phyloP scores from a whole-genome alignment of 2,329 filamentous ascomycete genomes.

The Colletotrichum viniferum region DNA sequence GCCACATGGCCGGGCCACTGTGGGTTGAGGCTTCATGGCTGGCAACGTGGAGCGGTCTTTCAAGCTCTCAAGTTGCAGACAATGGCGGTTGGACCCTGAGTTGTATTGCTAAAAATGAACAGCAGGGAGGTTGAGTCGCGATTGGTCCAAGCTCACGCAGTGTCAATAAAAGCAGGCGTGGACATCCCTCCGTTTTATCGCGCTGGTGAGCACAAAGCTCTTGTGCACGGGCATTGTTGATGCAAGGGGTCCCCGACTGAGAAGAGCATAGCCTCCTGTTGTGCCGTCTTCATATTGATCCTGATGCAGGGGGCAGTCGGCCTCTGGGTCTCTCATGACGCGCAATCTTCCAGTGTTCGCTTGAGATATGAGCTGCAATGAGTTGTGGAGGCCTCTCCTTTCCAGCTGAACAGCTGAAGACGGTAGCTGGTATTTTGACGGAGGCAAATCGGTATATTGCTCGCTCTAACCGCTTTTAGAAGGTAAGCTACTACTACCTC shows the following conservation, averaged over 20 bases:
- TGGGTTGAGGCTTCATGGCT: background rate
- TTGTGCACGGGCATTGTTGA: background rate
- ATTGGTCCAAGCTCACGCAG: background rate
- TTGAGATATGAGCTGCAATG: slow-evolving; percentile 1
- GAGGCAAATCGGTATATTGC: too few species aligned
- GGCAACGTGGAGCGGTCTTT: background rate
- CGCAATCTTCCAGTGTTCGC: slow-evolving; percentile 1
- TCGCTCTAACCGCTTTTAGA: too few species aligned
- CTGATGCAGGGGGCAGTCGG: background rate
- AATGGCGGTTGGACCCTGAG: background rate
- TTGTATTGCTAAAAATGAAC: background rate
- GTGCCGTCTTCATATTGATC: background rate
- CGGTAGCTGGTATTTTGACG: too few species aligned
- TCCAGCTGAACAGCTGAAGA: background rate
- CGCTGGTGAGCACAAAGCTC: background rate
- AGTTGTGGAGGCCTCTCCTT: background rate
- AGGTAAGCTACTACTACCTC: too few species aligned
- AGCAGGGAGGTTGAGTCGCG: background rate
- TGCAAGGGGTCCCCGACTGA: background rate
- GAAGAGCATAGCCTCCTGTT: background rate
- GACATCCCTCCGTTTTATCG: background rate
- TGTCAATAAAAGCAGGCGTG: background rate
- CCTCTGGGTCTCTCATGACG: slow-evolving; percentile 17
- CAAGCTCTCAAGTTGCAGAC: background rate
- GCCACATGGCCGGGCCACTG: slow-evolving; percentile 11